Percentiles rank a stretch among this genome's conserved stretches.
These are phyloP conservation scores for Yamadazyma kanchanaburiensis DNA, from an alignment of 1,139 yeast genomes.

Conservation along the genomic window DNA sequence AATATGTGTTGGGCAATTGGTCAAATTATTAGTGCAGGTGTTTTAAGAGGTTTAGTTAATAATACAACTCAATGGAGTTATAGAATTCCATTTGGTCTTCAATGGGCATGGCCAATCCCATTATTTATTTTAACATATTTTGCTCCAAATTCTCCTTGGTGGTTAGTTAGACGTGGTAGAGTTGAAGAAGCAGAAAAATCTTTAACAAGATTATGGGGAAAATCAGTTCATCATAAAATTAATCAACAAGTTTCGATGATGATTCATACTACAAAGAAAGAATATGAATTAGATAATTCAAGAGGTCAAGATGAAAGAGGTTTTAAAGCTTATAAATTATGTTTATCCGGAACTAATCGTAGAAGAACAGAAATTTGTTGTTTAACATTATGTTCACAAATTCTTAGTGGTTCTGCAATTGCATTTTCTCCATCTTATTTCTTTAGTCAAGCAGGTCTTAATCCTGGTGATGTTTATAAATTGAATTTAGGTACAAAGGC, in stretches of 20 bases:
- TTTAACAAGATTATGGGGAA: constrained; percentile 13
- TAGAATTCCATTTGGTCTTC: constrained; percentile 21
- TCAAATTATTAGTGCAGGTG: constrained; percentile 22
- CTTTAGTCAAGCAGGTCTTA: constrained; percentile 20
- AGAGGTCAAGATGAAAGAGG: constrained; percentile 7
- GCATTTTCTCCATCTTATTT: constrained; percentile 21
- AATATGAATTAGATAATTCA: constrained; percentile 18
- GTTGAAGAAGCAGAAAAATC: constrained; percentile 16
- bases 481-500: constrained; percentile 25
- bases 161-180: constrained; percentile 19
- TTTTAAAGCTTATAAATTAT: constrained; percentile 9
- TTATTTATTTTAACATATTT: constrained; percentile 15
- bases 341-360: constrained; percentile 19
- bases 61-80: constrained; percentile 17
- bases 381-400: constrained; percentile 19
- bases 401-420: constrained; percentile 17
- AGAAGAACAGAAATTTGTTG: constrained; percentile 22
- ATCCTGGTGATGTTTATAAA: constrained; percentile 15
- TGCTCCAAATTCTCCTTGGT: constrained; percentile 23
- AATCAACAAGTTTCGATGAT: constrained; percentile 16
- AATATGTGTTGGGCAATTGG: constrained; percentile 26
- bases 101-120: constrained; percentile 22
- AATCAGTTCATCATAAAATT: constrained; percentile 12
- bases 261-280: constrained; percentile 16
- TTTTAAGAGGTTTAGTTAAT: constrained; percentile 14